Evolutionary conservation across 352 stramenopile genomes (phyloP), one percentile per base, ranked within the genome.

Genomic region (Phytopythium vexans): DNA sequence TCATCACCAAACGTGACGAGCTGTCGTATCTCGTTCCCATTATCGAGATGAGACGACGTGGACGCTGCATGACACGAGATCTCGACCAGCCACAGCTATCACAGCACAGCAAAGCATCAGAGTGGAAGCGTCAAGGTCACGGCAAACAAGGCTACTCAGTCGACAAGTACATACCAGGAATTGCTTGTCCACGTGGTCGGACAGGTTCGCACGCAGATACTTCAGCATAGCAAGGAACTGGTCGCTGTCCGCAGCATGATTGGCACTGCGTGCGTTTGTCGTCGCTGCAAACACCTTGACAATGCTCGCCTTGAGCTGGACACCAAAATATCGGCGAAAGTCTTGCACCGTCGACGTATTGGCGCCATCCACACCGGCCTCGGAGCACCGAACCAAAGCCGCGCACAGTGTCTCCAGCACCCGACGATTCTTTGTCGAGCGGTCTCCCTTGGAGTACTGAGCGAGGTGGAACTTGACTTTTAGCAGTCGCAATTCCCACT

Each of bases 71-170:
- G 82, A 40, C 67, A 88, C 6, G 73, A 77, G 35, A 86, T 47
- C 44, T 87, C 77, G 16, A 88, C 62, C 7, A 92, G 52, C 82
- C 82, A 92, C 27, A 84, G 56, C 82, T 92, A 8, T 14, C 6
- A 49, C 39, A 57, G 6, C 36, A 48, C 38, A 53, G 40, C n/a
- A 46, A 6, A 16, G 47, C 35, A 52, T 3, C 10, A 33, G 21
- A 35, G 41, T 16, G 10, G 37, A 27, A 32, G 2, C 9, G 14
- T 36, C 27, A 43, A 21, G 21, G 21, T 27, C 21, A 27, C 21
- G 21, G 2, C 2, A 27, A 27, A 27, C 21, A 27, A 27, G 21
- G 21, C 21, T 1, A 27, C 21, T 27, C 21, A 27, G 21, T 27
- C 21, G 21, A 27, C 21, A 10, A 14, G 21, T 21, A 7, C 60